Conservation (phyloP, 192 early-diverging fungal genomes). For the Coemansia sp. region DNA sequence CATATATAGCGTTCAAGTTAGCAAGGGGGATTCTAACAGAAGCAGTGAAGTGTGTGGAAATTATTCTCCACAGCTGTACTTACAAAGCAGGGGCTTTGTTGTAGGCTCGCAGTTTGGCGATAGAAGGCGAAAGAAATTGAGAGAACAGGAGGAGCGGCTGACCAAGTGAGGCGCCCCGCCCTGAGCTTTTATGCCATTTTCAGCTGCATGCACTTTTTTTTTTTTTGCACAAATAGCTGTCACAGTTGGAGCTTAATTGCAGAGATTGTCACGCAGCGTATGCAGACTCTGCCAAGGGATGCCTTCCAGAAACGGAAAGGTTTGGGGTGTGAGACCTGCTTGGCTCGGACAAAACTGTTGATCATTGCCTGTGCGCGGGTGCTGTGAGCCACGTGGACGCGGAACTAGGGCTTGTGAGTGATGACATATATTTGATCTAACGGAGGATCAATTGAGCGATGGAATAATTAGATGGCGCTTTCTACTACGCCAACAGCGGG, state of each 20-base stretch:
- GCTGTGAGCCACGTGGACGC: not conserved
- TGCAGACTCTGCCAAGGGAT: not conserved
- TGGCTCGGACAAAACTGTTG: not conserved
- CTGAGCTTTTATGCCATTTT: conserved; percentile 5
- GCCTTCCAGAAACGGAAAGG: not conserved
- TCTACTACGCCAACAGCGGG: not conserved
- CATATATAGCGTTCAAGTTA: not conserved
- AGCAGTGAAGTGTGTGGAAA: not conserved
- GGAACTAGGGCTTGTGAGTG: not conserved
- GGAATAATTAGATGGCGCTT: too few relatives aligned
- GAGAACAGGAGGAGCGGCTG: not conserved
- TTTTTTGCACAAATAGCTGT: not conserved
- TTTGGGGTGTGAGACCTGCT: not conserved
- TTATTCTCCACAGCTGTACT: not conserved
- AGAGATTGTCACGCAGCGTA: conserved; percentile 5
- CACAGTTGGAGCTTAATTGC: not conserved
- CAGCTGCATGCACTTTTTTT: too few relatives aligned
- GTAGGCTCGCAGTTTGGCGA: not conserved
- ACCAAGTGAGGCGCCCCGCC: not conserved
- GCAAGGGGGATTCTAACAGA: not conserved
- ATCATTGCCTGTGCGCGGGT: not conserved
- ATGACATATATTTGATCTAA: not conserved
- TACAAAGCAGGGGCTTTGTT: not conserved
- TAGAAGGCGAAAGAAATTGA: not conserved
- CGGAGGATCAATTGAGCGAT: too few relatives aligned